Evolutionary conservation across 768 basidiomycete genomes (phyloP), one percentile per base, ranked within the genome.

Genomic region (Suillus bovinus): DNA sequence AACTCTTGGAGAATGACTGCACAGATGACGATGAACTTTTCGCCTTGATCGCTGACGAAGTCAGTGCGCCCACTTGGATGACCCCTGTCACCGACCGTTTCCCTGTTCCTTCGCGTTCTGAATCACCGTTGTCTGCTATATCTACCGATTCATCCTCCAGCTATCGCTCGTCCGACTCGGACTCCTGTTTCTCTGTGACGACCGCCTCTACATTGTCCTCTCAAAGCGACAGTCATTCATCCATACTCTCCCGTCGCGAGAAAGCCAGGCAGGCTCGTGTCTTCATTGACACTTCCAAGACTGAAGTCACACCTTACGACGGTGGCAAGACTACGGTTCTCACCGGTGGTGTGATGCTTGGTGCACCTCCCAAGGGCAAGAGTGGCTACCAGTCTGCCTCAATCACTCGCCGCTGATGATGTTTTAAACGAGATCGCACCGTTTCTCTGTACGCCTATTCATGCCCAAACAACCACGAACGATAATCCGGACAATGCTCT

Each of bases 261-360:
- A 83, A 82, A 56, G 84, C 84, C 10, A 82, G 87, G 65, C 87
- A 88, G 72, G 83, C 83, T 27, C 86, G 85, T 65, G 88, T 93
- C 67, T 91, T 82, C 70, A 74, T 93, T 60, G 91, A 93, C 74
- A 84, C 80, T 24, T 76, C 86, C 70, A 93, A 87, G 80, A 91
- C 76, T 59, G 89, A 89, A 50, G 89, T 93, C 65, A 93, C 91
- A 53, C 89, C 89, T 69, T 93, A 93, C 68, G 91, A 93, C 67
- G 91, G 90, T 61, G 91, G 91, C 66, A 92, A 91, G 82, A 93
- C 91, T 59, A 92, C 91, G 33, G 91, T 93, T 56, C 84, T 93
- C 68, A 92, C 91, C 3, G 91, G 91, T 61, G 91, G 91, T 66
- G 91, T 93, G 67, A 93, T 93, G 91, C 88, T 93, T 64, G 91